Percentiles rank a stretch among this genome's conserved stretches.
Evolutionary conservation across 2,329 filamentous ascomycete species (phyloP).

Genomic region (Xylaria sp.): DNA sequence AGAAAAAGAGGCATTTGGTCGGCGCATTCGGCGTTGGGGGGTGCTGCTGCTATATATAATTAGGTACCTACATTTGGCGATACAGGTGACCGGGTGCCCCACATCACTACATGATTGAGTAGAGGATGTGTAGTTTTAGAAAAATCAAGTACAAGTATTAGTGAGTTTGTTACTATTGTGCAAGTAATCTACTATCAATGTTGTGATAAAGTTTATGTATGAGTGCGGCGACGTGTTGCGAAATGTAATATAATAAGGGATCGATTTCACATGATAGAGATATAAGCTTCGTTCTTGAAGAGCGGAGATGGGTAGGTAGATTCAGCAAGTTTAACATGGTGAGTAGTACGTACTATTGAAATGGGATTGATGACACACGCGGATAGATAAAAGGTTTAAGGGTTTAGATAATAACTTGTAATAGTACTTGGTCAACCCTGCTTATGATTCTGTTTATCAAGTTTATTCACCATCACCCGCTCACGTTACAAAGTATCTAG

Average conservation of each 20-base stretch:
- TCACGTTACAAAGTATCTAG: too few species aligned
- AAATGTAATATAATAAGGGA: not conserved
- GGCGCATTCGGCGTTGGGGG: slow-evolving; percentile 36
- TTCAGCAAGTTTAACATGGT: too few species aligned
- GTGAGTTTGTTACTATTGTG: not conserved
- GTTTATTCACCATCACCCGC: too few species aligned
- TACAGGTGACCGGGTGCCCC: slow-evolving; percentile 7
- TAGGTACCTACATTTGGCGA: slow-evolving; percentile 18
- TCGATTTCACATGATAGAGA: too few species aligned
- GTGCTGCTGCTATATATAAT: slow-evolving; percentile 3
- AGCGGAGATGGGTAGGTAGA: too few species aligned
- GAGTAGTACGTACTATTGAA: too few species aligned
- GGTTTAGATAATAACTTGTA: too few species aligned
- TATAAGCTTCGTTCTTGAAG: not conserved
- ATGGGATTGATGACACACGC: too few species aligned
- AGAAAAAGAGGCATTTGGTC: slow-evolving; percentile 34
- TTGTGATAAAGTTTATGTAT: not conserved
- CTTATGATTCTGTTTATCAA: too few species aligned
- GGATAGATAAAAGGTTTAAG: too few species aligned
- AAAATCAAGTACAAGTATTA: not conserved
- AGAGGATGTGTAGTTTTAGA: slow-evolving; percentile 13
- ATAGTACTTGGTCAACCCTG: too few species aligned
- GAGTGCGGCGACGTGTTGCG: not conserved
- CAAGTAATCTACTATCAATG: not conserved
- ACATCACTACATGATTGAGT: slow-evolving; percentile 2